Conservation (phyloP, 495 filamentous ascomycete species). For the Neurospora intermedia region DNA sequence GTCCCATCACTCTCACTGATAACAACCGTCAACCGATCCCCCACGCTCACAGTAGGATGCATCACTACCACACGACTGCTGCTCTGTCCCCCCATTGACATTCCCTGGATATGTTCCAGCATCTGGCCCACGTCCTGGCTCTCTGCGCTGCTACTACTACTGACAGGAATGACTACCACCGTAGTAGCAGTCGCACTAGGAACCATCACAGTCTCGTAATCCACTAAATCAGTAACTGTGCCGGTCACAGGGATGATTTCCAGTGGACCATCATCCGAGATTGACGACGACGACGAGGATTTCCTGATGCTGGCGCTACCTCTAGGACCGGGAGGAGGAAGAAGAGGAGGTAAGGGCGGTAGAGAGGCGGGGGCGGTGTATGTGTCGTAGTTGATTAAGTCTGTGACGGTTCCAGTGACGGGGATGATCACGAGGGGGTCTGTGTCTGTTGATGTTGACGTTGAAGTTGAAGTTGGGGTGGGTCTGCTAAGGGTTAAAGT, state of each 20-base stretch:
- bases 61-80: background rate
- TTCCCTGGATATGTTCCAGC: background rate
- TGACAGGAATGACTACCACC: background rate
- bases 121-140: background rate
- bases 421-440: background rate
- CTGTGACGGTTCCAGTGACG: background rate
- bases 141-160: background rate
- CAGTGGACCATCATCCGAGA: background rate
- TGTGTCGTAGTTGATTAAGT: background rate
- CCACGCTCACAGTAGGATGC: background rate
- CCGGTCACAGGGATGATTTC: background rate
- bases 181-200: background rate
- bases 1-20: background rate
- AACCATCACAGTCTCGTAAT: background rate
- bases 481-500: too few relatives aligned
- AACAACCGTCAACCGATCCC: background rate
- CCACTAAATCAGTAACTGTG: background rate
- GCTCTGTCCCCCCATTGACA: background rate
- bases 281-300: background rate
- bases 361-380: background rate
- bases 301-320: background rate
- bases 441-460: background rate
- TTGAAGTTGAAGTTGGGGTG: too few relatives aligned
- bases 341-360: background rate
- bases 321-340: too few relatives aligned